Evolutionary conservation across 768 basidiomycete species (phyloP), one percentile per base, ranked within the genome.

Genomic region (Cyclocybe aegerita): DNA sequence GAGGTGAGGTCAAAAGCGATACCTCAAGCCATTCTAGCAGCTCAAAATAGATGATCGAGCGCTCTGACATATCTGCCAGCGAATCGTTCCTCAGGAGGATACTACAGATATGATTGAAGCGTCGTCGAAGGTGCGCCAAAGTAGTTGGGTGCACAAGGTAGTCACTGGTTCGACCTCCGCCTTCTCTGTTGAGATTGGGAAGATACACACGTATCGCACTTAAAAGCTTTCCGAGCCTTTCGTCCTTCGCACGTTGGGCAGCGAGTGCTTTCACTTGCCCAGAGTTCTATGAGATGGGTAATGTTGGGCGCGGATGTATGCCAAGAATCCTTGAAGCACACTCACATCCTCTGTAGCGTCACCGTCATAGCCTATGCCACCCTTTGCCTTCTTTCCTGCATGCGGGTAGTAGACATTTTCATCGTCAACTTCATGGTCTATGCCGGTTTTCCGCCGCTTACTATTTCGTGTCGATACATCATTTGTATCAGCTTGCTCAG

Each of bases 11-110:
- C 4, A 15, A 16, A 11, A 29, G 12, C 46, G 48, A 59, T 68
- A 92, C 93, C 82, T 94, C 89, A 9, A 98, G 77, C 94, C 94
- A 98, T 58, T 90, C 85, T 46, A 97, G 80, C 23, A 98, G 67
- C 64, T 95, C 90, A 62, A 90, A 90, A 67, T 97, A 98, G 12
- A 98, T 72, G 7, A 86, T 75, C 31, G 77, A 72, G 8, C 95
- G 86, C 53, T 94, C 91, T 8, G 90, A 92, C 93, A 97, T 96
- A 62, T 97, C 95, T 39, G 91, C 81, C 41, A 98, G 72, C 11
- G 95, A 96, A 66, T 97, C 94, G 60, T 96, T 96, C 54, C 91
- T 79, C 36, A 97, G 76, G 37, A 97, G 81, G 33, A 86, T 82
- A 54, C 89, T 93, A 59, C 88, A 86, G 49, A 97, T 81, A 62